A percentile compares a stretch with the other conserved stretches of the same genome.
Evolutionary conservation across 768 basidiomycete species (phyloP).

Genomic region (Agrocybe pediades): DNA sequence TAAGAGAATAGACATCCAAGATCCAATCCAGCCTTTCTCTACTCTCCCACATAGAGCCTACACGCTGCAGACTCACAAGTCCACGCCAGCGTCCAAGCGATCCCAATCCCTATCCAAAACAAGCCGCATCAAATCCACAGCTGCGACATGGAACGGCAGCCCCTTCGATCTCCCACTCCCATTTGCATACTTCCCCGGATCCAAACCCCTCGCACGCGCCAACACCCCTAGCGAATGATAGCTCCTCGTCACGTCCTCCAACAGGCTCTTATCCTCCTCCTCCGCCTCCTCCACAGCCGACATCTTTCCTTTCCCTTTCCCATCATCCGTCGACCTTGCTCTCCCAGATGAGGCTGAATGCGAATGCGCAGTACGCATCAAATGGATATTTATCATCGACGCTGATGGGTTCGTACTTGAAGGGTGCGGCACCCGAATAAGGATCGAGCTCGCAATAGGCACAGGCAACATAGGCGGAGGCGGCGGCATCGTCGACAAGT

Average conservation of each 20-base stretch:
- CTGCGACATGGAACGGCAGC: constrained; percentile 76
- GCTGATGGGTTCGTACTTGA: constrained; percentile 40
- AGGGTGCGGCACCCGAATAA: constrained; percentile 55
- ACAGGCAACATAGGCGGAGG: constrained; percentile 45
- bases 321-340: too few species aligned
- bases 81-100: constrained; percentile 15
- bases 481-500: background rate
- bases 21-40: too few species aligned
- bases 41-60: too few species aligned
- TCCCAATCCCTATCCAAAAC: constrained; percentile 40
- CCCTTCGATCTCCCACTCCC: constrained; percentile 43
- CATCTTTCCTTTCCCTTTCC: too few species aligned
- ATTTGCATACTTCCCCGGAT: too few species aligned
- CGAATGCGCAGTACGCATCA: constrained; percentile 53
- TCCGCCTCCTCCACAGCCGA: too few species aligned
- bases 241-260: constrained; percentile 63
- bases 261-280: constrained; percentile 31
- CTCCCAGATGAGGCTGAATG: constrained; percentile 17
- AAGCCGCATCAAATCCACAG: constrained; percentile 62
- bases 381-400: constrained; percentile 60
- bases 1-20: constrained; percentile 1
- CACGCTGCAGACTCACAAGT: constrained; percentile 18
- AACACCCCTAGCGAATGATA: constrained; percentile 73
- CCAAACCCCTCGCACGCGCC: constrained; percentile 51
- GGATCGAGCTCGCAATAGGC: constrained; percentile 57